Conservation (phyloP, 768 basidiomycete genomes). For the Gelatoporia subvermispora region DNA sequence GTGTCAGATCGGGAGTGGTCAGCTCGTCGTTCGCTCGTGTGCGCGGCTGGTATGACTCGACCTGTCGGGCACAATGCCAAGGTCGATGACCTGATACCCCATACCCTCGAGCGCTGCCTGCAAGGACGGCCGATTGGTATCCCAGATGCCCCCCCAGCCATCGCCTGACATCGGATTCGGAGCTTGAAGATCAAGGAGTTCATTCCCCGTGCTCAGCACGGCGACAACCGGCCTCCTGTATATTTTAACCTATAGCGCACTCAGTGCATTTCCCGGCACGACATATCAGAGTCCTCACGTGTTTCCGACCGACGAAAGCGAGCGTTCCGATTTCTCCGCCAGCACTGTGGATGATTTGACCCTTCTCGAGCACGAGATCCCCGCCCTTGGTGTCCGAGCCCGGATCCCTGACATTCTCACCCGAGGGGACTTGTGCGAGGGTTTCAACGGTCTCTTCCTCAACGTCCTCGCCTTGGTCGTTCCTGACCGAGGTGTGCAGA, state of each 20-base stretch:
- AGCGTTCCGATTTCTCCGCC: conserved; percentile 86
- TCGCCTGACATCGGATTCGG: conserved; percentile 27
- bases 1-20: background rate
- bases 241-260: conserved; percentile 56
- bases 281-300: conserved; percentile 39
- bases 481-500: conserved; percentile 49
- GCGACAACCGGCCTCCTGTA: conserved; percentile 72
- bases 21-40: background rate
- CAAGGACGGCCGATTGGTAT: conserved; percentile 83
- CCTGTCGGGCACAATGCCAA: conserved; percentile 78
- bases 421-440: conserved; percentile 51
- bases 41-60: conserved; percentile 27
- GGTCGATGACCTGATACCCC: conserved; percentile 73
- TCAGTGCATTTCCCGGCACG: background rate
- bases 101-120: conserved; percentile 62
- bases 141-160: conserved; percentile 72
- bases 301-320: conserved; percentile 68
- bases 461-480: conserved; percentile 33
- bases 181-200: conserved; percentile 60
- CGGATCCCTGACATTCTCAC: conserved; percentile 69
- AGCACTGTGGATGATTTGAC: conserved; percentile 53
- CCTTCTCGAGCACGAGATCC: conserved; percentile 59
- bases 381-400: conserved; percentile 72
- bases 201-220: conserved; percentile 83
- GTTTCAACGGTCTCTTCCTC: conserved; percentile 75